These are phyloP conservation scores for Blastocystis sp. DNA, from an alignment of 352 stramenopile species.

Conservation along the genomic window DNA sequence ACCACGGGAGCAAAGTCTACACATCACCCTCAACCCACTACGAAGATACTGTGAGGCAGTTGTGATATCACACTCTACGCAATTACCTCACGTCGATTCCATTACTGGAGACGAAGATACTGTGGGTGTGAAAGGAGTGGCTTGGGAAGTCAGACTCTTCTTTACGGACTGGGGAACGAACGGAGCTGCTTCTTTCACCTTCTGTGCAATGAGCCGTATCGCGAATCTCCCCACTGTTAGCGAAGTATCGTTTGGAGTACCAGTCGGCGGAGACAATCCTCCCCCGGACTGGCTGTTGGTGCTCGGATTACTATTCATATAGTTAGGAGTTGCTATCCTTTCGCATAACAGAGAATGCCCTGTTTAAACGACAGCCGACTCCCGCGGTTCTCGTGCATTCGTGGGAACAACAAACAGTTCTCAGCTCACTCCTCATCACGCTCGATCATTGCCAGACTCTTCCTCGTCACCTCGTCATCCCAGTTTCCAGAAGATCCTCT, in stretches of 20 bases:
- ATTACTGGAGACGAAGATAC: neutral
- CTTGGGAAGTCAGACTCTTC: slow-evolving; percentile 41
- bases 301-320: no score
- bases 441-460: slow-evolving; percentile 40
- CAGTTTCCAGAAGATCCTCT: slow-evolving; percentile 34
- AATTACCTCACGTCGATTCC: neutral
- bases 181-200: slow-evolving; percentile 11
- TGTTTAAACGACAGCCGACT: neutral
- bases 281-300: no score
- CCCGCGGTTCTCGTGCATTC: neutral
- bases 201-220: neutral
- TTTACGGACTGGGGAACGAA: slow-evolving; percentile 14
- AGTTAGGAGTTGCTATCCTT: no score
- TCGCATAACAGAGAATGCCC: no score
- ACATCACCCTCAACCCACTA: neutral
- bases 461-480: slow-evolving; percentile 16
- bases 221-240: neutral
- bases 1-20: neutral
- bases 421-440: slow-evolving; percentile 11
- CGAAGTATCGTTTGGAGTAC: neutral
- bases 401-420: neutral
- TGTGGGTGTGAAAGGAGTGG: slow-evolving; percentile 21
- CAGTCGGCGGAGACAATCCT: no score
- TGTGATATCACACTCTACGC: neutral
- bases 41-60: no score